phyloP scores from a whole-genome alignment of 352 stramenopile genomes.

The Globisporangium radiosum region DNA sequence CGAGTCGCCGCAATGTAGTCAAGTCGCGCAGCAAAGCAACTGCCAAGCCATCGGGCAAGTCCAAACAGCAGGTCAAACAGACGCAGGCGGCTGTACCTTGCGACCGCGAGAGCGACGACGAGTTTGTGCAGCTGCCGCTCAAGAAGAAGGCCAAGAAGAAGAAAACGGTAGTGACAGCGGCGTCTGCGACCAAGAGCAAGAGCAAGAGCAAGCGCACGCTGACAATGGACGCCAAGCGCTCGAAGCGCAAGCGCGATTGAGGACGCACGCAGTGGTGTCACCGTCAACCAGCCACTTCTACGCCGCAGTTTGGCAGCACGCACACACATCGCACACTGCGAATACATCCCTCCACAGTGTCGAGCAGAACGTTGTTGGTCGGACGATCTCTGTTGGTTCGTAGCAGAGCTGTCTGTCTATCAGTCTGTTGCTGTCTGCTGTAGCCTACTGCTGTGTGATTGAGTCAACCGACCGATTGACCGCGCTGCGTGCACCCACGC shows the following conservation, averaged over 20 bases:
- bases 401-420: too few relatives aligned
- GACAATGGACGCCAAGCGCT: constrained; percentile 6
- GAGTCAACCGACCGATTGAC: too few relatives aligned
- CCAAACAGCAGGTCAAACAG: constrained; percentile 3
- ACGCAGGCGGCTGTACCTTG: constrained; percentile 1
- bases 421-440: too few relatives aligned
- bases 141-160: constrained; percentile 40
- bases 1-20: constrained; percentile 4
- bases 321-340: too few relatives aligned
- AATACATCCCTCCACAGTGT: too few relatives aligned
- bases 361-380: too few relatives aligned
- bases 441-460: too few relatives aligned
- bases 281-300: too few relatives aligned
- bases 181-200: constrained; percentile 6
- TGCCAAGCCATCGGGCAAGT: not conserved
- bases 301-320: too few relatives aligned
- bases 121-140: constrained; percentile 29
- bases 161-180: constrained; percentile 13
- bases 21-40: constrained; percentile 5
- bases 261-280: too few relatives aligned
- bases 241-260: constrained; percentile 34
- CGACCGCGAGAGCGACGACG: constrained; percentile 7
- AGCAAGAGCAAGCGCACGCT: not conserved
- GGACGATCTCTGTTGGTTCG: too few relatives aligned
- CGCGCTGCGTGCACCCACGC: too few relatives aligned